phyloP scores from a whole-genome alignment of 129 eudicot genomes.

The Flaveria linearis region DNA sequence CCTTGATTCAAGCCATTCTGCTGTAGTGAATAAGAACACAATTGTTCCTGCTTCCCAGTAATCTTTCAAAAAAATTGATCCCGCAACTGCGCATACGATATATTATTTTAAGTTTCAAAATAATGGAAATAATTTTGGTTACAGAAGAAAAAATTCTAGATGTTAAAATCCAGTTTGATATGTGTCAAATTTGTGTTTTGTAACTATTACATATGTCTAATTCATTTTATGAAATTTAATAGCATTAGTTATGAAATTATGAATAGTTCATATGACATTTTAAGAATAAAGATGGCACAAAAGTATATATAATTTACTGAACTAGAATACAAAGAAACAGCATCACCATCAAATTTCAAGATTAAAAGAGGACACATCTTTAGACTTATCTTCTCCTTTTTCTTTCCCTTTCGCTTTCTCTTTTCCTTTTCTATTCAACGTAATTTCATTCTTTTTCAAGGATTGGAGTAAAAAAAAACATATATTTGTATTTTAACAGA shows the following conservation, averaged over 20 bases:
- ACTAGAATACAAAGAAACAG: conserved; percentile 15
- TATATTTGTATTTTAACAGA: not conserved
- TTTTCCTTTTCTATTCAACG: not conserved
- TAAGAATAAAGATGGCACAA: not conserved
- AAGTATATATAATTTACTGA: not conserved
- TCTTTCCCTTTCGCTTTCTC: not conserved
- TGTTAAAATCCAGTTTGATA: no score
- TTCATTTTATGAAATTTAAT: not conserved
- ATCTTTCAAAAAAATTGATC: conserved; percentile 57
- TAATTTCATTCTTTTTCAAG: not conserved
- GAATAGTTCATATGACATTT: conserved; percentile 5
- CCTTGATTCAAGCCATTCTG: conserved; percentile 74
- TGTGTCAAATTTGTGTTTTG: not conserved
- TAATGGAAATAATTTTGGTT: no score
- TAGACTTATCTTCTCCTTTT: not conserved
- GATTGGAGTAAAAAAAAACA: no score
- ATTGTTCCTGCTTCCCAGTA: conserved; percentile 79
- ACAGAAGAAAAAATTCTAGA: no score
- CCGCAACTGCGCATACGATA: conserved; percentile 50
- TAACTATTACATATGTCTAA: not conserved
- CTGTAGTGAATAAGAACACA: conserved; percentile 63
- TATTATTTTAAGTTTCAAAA: not conserved
- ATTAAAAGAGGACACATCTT: not conserved
- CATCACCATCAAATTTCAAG: not conserved
- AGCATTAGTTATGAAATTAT: conserved; percentile 1